A percentile compares a stretch with the other conserved stretches of the same genome.
phyloP scores from a whole-genome alignment of 148 eudicot species.

The Rhododendron ovatum region DNA sequence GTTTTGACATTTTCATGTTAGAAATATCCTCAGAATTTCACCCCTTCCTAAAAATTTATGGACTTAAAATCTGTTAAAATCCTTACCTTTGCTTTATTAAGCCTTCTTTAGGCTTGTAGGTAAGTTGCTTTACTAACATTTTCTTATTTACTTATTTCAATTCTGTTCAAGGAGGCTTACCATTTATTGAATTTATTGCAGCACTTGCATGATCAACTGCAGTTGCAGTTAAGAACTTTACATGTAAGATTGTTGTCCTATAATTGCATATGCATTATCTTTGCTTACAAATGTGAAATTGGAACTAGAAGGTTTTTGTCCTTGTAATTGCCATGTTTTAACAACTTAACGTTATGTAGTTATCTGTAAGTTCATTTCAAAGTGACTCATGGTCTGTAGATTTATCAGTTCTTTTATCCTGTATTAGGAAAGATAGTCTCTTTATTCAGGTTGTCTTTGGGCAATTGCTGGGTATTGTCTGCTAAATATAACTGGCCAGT shows the following conservation, averaged over 20 bases:
- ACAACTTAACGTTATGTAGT: neutral
- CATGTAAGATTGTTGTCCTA: slow-evolving; percentile 46
- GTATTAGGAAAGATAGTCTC: neutral
- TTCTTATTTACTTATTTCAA: neutral
- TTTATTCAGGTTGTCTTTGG: neutral
- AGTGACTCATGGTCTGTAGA: neutral
- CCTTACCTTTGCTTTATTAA: neutral
- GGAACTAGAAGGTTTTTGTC: neutral
- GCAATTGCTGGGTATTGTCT: neutral
- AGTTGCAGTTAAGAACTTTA: slow-evolving; percentile 56
- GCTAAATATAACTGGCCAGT: neutral
- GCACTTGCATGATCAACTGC: slow-evolving; percentile 77
- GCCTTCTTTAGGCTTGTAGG: neutral
- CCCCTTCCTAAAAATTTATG: neutral
- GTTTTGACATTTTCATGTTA: neutral
- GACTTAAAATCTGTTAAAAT: neutral
- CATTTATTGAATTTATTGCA: slow-evolving; percentile 33
- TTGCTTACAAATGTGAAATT: neutral
- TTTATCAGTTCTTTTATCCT: neutral
- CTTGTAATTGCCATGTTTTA: neutral
- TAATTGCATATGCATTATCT: neutral
- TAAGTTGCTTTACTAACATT: neutral
- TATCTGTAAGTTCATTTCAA: neutral
- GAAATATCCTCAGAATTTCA: neutral
- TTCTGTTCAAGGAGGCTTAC: slow-evolving; percentile 1